Evolutionary conservation across 2,329 filamentous ascomycete species (phyloP).

Genomic region (Botrytis pseudocinerea): DNA sequence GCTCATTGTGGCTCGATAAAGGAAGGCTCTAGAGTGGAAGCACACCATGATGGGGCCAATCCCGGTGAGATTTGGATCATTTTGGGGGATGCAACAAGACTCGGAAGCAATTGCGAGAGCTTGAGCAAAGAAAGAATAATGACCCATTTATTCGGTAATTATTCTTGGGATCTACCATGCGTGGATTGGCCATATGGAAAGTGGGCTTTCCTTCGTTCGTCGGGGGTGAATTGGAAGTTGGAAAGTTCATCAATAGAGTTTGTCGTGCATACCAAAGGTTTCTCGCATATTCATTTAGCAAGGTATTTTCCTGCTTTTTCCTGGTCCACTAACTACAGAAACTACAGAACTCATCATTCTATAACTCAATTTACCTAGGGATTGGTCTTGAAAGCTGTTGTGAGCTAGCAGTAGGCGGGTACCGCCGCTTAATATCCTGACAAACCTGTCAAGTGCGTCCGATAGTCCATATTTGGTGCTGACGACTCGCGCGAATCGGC

Average conservation of each 20-base stretch:
- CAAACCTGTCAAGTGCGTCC: slow-evolving; percentile 20
- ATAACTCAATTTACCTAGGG: not conserved
- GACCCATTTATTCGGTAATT: slow-evolving; percentile 24
- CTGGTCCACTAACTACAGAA: not conserved
- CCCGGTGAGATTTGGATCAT: slow-evolving; percentile 16
- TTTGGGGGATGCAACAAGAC: slow-evolving; percentile 5
- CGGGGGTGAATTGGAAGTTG: slow-evolving; percentile 11
- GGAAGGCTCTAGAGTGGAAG: slow-evolving; percentile 6
- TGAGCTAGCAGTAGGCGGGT: slow-evolving; percentile 16
- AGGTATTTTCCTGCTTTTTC: slow-evolving; percentile 19
- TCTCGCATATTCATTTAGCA: slow-evolving; percentile 10
- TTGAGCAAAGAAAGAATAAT: not conserved
- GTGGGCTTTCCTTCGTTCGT: slow-evolving; percentile 13
- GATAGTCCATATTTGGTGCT: slow-evolving; percentile 24
- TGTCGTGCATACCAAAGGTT: slow-evolving; percentile 16
- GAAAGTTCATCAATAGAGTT: slow-evolving; percentile 12
- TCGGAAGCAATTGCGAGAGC: slow-evolving; percentile 9
- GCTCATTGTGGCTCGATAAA: slow-evolving; percentile 10
- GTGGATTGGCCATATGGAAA: slow-evolving; percentile 18
- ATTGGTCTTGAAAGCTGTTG: slow-evolving; percentile 13
- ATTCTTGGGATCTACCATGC: slow-evolving; percentile 21
- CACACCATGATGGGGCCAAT: slow-evolving; percentile 13
- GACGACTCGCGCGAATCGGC: slow-evolving; percentile 24
- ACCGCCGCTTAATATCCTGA: slow-evolving; percentile 18
- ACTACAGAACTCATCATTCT: not conserved